A percentile compares a stretch with the other conserved stretches of the same genome.
These are phyloP conservation scores for Kodamaea laetipori DNA, from an alignment of 805 yeast species.

Conservation along the genomic window DNA sequence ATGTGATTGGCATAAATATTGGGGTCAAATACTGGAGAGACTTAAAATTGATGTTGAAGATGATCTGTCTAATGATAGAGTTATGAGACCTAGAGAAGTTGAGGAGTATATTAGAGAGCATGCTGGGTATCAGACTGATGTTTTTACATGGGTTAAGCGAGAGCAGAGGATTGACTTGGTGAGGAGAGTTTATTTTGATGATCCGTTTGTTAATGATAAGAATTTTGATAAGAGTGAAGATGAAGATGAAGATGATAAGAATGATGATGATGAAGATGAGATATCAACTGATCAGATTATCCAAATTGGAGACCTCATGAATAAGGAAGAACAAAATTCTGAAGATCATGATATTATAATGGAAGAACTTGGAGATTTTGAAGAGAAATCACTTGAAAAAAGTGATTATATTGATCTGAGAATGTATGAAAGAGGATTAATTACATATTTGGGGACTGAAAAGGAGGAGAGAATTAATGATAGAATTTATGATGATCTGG, in stretches of 20 bases:
- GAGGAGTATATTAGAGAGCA: conserved; percentile 10
- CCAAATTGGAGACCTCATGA: not conserved
- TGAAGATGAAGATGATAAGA: not conserved
- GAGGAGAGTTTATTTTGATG: not conserved
- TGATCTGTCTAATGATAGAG: conserved; percentile 11
- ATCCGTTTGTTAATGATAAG: not conserved
- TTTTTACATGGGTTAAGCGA: conserved; percentile 6
- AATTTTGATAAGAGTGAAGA: too few species aligned
- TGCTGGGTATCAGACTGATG: conserved; percentile 1
- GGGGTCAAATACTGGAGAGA: conserved; percentile 15
- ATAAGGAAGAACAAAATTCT: not conserved
- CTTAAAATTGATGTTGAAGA: conserved; percentile 11
- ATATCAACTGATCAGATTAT: not conserved
- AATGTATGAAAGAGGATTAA: conserved; percentile 18
- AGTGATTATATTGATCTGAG: conserved; percentile 13
- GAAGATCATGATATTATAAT: not conserved
- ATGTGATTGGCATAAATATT: conserved; percentile 5
- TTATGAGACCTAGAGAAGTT: conserved; percentile 12
- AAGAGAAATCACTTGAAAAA: conserved; percentile 13
- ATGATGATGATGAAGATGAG: not conserved
- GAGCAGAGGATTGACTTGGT: not conserved
- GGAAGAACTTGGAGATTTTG: conserved; percentile 4
- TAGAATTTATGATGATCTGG: conserved; percentile 11
- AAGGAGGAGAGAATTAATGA: not conserved
- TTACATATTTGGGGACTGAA: conserved; percentile 11